Evolutionary conservation across 2,329 filamentous ascomycete species (phyloP).

Genomic region (Tolypocladium paradoxum): DNA sequence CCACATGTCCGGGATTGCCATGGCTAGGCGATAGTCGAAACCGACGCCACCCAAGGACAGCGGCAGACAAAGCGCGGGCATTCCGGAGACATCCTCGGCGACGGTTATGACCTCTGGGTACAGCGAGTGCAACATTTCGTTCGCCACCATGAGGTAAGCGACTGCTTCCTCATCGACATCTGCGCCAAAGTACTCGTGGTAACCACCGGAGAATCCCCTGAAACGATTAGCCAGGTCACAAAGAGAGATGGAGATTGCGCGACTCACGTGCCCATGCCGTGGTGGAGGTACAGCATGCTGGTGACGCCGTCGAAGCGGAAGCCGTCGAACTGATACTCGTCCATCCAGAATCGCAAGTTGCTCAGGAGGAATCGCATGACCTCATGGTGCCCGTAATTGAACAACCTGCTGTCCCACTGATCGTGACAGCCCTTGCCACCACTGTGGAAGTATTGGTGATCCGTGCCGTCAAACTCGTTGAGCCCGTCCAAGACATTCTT

Average conservation of each 20-base stretch:
- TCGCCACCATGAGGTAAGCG: constrained; percentile 91
- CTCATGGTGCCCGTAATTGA: constrained; percentile 94
- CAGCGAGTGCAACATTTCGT: constrained; percentile 86
- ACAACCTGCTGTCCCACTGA: constrained; percentile 89
- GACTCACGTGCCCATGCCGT: constrained; percentile 89
- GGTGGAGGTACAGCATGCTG: constrained; percentile 93
- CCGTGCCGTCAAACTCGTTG: constrained; percentile 91
- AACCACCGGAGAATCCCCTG: constrained; percentile 91
- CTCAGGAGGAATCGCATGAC: constrained; percentile 92
- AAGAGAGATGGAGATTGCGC: background rate
- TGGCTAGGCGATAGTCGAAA: constrained; percentile 93
- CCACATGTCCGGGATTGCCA: constrained; percentile 98
- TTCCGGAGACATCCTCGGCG: constrained; percentile 94
- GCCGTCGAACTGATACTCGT: constrained; percentile 91
- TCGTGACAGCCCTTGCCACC: constrained; percentile 80
- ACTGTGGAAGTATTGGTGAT: constrained; percentile 91
- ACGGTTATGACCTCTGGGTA: constrained; percentile 86
- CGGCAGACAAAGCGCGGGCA: constrained; percentile 90
- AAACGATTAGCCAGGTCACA: constrained; percentile 3
- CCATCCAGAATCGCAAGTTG: constrained; percentile 98
- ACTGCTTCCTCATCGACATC: constrained; percentile 88
- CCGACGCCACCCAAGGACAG: constrained; percentile 82
- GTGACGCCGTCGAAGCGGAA: constrained; percentile 98
- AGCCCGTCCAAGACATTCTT: constrained; percentile 94
- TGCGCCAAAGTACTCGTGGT: constrained; percentile 93